Evolutionary conservation across 1,284 basidiomycete species (phyloP).

Genomic region (Fomes fomentarius): DNA sequence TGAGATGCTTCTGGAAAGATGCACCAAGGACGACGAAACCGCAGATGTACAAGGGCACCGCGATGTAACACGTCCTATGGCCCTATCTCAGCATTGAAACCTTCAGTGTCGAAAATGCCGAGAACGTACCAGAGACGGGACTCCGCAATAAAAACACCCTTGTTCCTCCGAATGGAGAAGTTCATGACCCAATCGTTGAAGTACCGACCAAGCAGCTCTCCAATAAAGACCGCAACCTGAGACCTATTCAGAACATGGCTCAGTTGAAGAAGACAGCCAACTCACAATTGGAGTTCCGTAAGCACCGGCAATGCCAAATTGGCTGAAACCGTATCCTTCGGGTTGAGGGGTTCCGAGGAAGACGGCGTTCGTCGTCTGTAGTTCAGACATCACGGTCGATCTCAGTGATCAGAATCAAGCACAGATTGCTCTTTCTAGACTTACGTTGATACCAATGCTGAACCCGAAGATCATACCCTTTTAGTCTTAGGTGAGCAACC

Average conservation of each 20-base stretch:
- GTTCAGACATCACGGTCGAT: no score
- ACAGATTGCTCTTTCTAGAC: no score
- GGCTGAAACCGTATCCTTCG: constrained; percentile 59
- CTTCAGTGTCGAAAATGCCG: not conserved
- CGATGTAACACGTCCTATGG: constrained; percentile 70
- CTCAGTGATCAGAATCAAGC: no score
- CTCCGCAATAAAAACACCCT: constrained; percentile 75
- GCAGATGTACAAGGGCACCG: constrained; percentile 61
- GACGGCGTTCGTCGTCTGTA: constrained; percentile 68
- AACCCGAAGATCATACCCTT: constrained; percentile 65
- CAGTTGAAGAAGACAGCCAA: not conserved
- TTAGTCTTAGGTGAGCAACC: constrained; percentile 31
- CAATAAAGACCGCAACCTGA: constrained; percentile 66
- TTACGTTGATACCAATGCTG: constrained; percentile 71
- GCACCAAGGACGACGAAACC: constrained; percentile 67
- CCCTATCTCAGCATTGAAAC: no score
- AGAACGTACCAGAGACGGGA: constrained; percentile 61
- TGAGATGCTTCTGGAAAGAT: constrained; percentile 59
- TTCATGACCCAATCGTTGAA: constrained; percentile 71
- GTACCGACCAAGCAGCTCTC: constrained; percentile 69
- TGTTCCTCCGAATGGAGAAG: constrained; percentile 56
- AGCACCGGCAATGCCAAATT: constrained; percentile 53
- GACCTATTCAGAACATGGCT: not conserved
- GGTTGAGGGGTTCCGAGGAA: constrained; percentile 64
- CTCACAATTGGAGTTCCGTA: constrained; percentile 70